phyloP scores from a whole-genome alignment of 805 yeast genomes.

The Candida montana region DNA sequence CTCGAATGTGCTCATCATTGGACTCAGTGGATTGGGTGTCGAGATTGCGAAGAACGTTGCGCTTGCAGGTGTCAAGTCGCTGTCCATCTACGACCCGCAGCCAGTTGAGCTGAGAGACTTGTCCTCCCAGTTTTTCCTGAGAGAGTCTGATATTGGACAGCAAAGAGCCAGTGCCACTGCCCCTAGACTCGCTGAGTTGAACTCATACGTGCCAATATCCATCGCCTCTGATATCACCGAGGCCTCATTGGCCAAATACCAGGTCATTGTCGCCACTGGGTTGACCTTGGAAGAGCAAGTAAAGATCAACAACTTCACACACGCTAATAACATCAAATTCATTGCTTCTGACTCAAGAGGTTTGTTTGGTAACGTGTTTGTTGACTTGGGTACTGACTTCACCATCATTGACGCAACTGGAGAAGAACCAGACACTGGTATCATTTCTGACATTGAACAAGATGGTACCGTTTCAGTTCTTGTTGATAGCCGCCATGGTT shows the following conservation, averaged over 20 bases:
- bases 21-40: constrained; percentile 87
- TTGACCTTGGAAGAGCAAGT: constrained; percentile 68
- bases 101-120: constrained; percentile 65
- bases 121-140: constrained; percentile 83
- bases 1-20: constrained; percentile 87
- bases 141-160: constrained; percentile 67
- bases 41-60: constrained; percentile 97
- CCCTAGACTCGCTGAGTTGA: constrained; percentile 70
- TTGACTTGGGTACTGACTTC: constrained; percentile 82
- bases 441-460: constrained; percentile 80
- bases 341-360: constrained; percentile 83
- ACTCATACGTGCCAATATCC: constrained; percentile 83
- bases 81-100: constrained; percentile 78
- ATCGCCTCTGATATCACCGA: constrained; percentile 53
- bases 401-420: constrained; percentile 82
- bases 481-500: constrained; percentile 88
- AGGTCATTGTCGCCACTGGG: constrained; percentile 83
- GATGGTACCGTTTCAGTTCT: constrained; percentile 92
- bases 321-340: constrained; percentile 66
- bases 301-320: constrained; percentile 70
- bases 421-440: constrained; percentile 85
- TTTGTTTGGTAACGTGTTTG: constrained; percentile 81
- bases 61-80: constrained; percentile 92
- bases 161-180: constrained; percentile 71
- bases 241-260: constrained; percentile 50